phyloP scores from a whole-genome alignment of 371 early-diverging fungal species.

The Mucor lusitanicus region DNA sequence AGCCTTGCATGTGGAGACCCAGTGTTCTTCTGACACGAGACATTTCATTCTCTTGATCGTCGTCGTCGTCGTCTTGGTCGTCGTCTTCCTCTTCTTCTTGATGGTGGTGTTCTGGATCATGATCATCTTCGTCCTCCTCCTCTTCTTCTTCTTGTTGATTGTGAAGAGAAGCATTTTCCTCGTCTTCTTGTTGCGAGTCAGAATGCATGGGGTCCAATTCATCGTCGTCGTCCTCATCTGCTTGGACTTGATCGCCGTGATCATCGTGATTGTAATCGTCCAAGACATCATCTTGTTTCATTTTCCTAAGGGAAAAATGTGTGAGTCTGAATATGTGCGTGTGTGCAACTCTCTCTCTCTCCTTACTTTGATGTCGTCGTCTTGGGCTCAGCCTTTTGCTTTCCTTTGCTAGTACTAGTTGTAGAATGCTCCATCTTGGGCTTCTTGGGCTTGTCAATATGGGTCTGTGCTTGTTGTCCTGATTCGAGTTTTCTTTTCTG shows the following conservation, averaged over 20 bases:
- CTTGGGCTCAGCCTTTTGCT: conserved; percentile 12
- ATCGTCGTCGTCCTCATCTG: conserved; percentile 5
- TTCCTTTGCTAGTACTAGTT: conserved; percentile 1
- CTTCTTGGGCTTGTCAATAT: conserved; percentile 5
- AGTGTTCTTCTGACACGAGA: conserved; percentile 40
- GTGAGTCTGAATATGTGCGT: not conserved
- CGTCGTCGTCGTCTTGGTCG: conserved; percentile 36
- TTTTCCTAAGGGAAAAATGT: not conserved
- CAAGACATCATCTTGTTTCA: not conserved
- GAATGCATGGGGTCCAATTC: not conserved
- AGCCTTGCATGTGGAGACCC: conserved; percentile 48
- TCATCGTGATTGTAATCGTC: not conserved
- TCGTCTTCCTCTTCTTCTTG: conserved; percentile 26
- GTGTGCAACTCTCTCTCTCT: not conserved
- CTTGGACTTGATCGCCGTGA: conserved; percentile 5
- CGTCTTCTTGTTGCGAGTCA: conserved; percentile 25
- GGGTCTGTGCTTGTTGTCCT: not conserved
- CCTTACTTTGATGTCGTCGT: not conserved
- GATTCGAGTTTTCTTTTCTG: conserved; percentile 16
- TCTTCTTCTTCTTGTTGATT: conserved; percentile 11
- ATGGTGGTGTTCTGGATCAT: conserved; percentile 27
- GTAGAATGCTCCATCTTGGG: not conserved
- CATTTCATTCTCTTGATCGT: conserved; percentile 46
- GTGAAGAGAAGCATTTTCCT: conserved; percentile 7
- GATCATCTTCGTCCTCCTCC: conserved; percentile 37